Conservation (phyloP, 139 green algal genomes). For the Penium margaritaceum region DNA sequence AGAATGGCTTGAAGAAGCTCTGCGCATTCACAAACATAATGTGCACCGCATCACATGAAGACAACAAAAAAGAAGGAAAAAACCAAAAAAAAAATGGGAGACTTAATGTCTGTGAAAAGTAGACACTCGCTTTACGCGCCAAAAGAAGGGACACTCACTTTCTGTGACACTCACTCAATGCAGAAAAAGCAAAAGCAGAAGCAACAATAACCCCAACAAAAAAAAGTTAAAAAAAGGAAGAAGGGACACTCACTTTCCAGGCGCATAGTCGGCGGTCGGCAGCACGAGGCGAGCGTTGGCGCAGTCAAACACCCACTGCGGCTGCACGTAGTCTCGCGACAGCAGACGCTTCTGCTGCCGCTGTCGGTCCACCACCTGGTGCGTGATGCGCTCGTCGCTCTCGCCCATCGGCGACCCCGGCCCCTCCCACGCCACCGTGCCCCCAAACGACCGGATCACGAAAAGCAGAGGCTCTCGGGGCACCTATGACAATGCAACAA, state of each 20-base stretch:
- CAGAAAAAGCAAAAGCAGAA: neutral
- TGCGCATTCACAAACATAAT: too few relatives aligned
- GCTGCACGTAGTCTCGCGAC: slow-evolving; percentile 84
- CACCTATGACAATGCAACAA: slow-evolving; percentile 41
- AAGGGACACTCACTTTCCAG: slow-evolving; percentile 50
- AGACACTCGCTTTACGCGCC: neutral
- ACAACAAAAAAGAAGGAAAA: too few relatives aligned
- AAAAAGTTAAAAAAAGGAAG: neutral
- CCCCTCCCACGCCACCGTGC: slow-evolving; percentile 77
- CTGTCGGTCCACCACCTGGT: slow-evolving; percentile 58
- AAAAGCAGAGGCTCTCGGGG: slow-evolving; percentile 84
- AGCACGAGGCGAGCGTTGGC: slow-evolving; percentile 79
- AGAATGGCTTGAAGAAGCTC: too few relatives aligned
- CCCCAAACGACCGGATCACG: slow-evolving; percentile 85
- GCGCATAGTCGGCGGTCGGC: slow-evolving; percentile 66
- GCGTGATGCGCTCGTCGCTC: slow-evolving; percentile 74
- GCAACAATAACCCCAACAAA: neutral
- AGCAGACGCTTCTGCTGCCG: slow-evolving; percentile 64
- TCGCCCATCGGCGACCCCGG: slow-evolving; percentile 72
- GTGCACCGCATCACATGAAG: too few relatives aligned
- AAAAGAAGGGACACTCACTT: neutral
- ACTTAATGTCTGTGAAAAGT: neutral
- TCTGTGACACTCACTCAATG: too few relatives aligned
- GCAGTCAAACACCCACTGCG: slow-evolving; percentile 95
- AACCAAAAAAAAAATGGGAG: neutral